Conservation (phyloP, 202 grass and related monocot genomes). For the Schoenoplectus triqueter region DNA sequence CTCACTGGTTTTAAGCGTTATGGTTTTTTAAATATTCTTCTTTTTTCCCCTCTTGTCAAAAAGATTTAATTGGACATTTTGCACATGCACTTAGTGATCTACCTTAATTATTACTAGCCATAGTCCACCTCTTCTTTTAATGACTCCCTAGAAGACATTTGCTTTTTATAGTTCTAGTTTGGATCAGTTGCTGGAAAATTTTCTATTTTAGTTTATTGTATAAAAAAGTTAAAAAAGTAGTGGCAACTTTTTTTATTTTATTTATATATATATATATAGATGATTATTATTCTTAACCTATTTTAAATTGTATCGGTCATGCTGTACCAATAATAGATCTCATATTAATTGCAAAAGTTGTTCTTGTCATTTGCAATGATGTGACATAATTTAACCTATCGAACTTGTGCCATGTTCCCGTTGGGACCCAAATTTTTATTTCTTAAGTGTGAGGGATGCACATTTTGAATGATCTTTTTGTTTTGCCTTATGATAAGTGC, state of each 20-base stretch:
- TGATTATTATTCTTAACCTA: background rate
- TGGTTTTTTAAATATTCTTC: background rate
- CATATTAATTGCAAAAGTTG: background rate
- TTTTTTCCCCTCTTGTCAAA: background rate
- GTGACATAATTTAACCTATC: background rate
- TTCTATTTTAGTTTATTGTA: background rate
- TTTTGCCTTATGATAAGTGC: background rate
- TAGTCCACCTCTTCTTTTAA: too few species aligned
- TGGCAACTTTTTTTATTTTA: background rate
- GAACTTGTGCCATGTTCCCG: background rate
- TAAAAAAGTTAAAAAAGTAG: too few species aligned
- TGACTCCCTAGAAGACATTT: too few species aligned
- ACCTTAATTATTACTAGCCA: background rate
- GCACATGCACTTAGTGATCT: background rate
- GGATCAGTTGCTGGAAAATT: background rate
- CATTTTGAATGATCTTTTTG: background rate
- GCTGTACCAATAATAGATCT: conserved; percentile 7
- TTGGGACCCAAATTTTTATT: background rate
- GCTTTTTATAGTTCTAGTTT: background rate
- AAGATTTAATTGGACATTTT: background rate
- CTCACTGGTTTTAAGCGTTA: background rate
- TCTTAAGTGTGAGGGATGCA: background rate
- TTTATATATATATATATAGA: background rate
- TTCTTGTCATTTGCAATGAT: background rate
- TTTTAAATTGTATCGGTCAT: background rate